Conservation (phyloP, 1,139 yeast species). For the Pneumocystis canis region DNA sequence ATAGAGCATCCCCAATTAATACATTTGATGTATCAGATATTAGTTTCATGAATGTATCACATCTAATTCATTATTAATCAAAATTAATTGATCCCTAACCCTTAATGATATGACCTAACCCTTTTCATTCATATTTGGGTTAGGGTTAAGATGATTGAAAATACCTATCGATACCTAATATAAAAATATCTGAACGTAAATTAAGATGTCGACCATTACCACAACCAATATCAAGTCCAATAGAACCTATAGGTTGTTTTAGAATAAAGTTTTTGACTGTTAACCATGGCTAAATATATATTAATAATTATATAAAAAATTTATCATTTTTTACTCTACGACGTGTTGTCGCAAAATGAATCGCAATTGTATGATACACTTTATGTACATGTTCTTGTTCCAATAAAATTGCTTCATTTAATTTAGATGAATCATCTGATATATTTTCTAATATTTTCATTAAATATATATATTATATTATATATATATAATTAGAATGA, state of each 20-base stretch:
- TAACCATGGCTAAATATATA: constrained; percentile 62
- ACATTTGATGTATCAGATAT: constrained; percentile 49
- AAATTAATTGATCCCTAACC: neutral
- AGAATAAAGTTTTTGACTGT: constrained; percentile 60
- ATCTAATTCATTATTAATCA: constrained; percentile 48
- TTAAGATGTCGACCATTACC: constrained; percentile 88
- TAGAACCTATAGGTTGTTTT: constrained; percentile 28
- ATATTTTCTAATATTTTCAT: no score
- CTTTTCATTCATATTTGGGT: no score
- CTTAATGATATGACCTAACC: neutral
- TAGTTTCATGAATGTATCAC: constrained; percentile 32
- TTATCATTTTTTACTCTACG: no score
- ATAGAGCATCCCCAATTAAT: constrained; percentile 63
- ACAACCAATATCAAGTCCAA: constrained; percentile 62
- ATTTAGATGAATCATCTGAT: no score
- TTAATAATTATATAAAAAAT: no score
- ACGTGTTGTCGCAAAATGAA: constrained; percentile 83
- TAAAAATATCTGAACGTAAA: constrained; percentile 49
- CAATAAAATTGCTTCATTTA: neutral
- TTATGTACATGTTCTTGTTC: constrained; percentile 56
- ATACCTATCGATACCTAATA: constrained; percentile 59
- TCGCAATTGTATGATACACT: constrained; percentile 81
- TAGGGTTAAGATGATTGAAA: neutral
- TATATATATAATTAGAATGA: no score
- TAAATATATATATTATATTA: no score